Conservation (phyloP, 306 rosid species). For the Dryas alaskensis region DNA sequence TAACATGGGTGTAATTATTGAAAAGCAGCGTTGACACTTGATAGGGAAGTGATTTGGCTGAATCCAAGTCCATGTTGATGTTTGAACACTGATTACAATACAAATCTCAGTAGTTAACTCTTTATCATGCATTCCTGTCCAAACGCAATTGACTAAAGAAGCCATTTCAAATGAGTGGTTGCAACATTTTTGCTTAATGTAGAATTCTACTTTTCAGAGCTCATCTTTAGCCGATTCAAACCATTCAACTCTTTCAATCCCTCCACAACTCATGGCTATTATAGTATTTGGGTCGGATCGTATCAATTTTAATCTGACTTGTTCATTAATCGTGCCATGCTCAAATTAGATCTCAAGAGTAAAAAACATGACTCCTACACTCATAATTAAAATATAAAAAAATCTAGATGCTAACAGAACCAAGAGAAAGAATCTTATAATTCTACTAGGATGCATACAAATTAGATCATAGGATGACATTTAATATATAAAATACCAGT, state of each 20-base stretch:
- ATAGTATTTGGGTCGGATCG: too few species aligned
- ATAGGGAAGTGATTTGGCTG: conserved; percentile 2
- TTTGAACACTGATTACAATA: conserved; percentile 14
- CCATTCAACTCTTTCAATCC: background rate
- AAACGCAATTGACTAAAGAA: background rate
- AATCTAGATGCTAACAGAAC: too few species aligned
- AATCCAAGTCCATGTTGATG: background rate
- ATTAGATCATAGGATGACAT: too few species aligned
- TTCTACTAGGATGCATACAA: too few species aligned
- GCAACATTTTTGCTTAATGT: background rate
- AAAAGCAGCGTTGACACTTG: conserved; percentile 10
- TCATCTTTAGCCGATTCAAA: background rate
- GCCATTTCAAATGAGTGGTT: conserved; percentile 7
- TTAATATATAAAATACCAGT: too few species aligned
- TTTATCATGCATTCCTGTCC: background rate
- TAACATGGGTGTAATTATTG: conserved; percentile 11
- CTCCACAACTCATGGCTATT: too few species aligned
- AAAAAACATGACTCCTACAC: too few species aligned
- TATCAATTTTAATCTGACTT: too few species aligned
- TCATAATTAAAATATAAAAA: too few species aligned
- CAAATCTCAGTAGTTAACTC: background rate
- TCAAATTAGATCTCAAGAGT: too few species aligned
- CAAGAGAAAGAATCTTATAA: too few species aligned
- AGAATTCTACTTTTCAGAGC: background rate
- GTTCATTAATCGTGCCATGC: too few species aligned